phyloP scores from a whole-genome alignment of 805 yeast species.

The Saccharomycopsis olivae region DNA sequence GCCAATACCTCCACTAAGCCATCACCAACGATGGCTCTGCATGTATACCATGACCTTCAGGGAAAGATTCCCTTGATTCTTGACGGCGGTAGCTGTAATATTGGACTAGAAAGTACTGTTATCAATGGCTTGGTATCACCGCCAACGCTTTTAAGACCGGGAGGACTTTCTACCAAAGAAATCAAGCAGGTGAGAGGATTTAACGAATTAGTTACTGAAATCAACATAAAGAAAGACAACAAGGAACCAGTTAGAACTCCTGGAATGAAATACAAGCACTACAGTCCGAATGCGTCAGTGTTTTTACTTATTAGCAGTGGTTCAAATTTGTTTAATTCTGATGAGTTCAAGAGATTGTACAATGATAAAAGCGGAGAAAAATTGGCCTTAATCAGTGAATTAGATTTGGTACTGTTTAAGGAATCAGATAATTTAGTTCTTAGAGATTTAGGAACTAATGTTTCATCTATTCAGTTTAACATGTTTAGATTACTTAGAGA shows the following conservation, averaged over 20 bases:
- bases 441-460: slow-evolving; percentile 33
- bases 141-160: slow-evolving; percentile 86
- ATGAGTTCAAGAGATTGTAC: slow-evolving; percentile 1
- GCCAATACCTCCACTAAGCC: slow-evolving; percentile 96
- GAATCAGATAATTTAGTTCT: not conserved
- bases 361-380: slow-evolving; percentile 1
- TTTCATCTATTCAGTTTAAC: slow-evolving; percentile 60
- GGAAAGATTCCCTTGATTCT: slow-evolving; percentile 75
- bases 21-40: slow-evolving; percentile 81
- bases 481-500: slow-evolving; percentile 65
- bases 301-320: slow-evolving; percentile 36
- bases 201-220: slow-evolving; percentile 15
- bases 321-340: slow-evolving; percentile 1
- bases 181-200: slow-evolving; percentile 55
- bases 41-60: slow-evolving; percentile 70
- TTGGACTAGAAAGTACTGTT: slow-evolving; percentile 92
- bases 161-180: slow-evolving; percentile 80
- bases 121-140: slow-evolving; percentile 81
- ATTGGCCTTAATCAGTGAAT: slow-evolving; percentile 10
- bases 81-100: slow-evolving; percentile 84
- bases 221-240: slow-evolving; percentile 40
- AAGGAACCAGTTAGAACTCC: slow-evolving; percentile 80
- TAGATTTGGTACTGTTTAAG: not conserved
- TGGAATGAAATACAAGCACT: slow-evolving; percentile 96
- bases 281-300: slow-evolving; percentile 84